Evolutionary conservation across 2,329 filamentous ascomycete species (phyloP).

Genomic region (Sordariomycetes sp.): DNA sequence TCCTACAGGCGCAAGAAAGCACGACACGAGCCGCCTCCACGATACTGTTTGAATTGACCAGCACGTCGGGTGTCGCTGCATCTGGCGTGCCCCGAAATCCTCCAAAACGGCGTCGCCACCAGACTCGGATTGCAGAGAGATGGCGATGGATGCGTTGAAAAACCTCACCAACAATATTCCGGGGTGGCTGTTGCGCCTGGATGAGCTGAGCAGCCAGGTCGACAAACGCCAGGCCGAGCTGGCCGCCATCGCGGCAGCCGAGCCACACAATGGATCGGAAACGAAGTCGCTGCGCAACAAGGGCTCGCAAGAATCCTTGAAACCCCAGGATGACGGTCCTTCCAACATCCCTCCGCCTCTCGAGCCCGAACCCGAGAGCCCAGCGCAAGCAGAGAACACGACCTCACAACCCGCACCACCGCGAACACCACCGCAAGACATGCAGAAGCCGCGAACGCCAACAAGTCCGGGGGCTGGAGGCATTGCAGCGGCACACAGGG

Average conservation of each 20-base stretch:
- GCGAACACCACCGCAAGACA: conserved; percentile 4
- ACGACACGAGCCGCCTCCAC: too few species aligned
- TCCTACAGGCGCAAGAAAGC: too few species aligned
- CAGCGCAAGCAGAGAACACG: neutral
- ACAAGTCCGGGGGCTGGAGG: conserved; percentile 15
- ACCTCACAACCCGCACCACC: conserved; percentile 2
- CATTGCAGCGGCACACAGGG: conserved; percentile 24
- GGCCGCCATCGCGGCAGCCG: conserved; percentile 31
- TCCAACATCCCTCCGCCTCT: conserved; percentile 12
- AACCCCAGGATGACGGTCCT: conserved; percentile 34
- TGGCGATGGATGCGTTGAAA: conserved; percentile 47
- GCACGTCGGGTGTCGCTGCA: too few species aligned
- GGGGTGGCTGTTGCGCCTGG: conserved; percentile 49
- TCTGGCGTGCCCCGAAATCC: too few species aligned
- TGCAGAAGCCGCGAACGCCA: conserved; percentile 15
- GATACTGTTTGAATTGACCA: too few species aligned
- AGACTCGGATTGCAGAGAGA: too few species aligned
- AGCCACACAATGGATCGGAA: conserved; percentile 13
- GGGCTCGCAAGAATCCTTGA: conserved; percentile 45
- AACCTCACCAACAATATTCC: conserved; percentile 47
- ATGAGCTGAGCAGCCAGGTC: conserved; percentile 52
- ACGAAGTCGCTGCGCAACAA: conserved; percentile 37
- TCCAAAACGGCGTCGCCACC: too few species aligned
- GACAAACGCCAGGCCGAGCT: conserved; percentile 52
- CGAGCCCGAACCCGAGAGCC: conserved; percentile 4